These are phyloP conservation scores for Candida wancherniae DNA, from an alignment of 805 yeast species.

Conservation along the genomic window DNA sequence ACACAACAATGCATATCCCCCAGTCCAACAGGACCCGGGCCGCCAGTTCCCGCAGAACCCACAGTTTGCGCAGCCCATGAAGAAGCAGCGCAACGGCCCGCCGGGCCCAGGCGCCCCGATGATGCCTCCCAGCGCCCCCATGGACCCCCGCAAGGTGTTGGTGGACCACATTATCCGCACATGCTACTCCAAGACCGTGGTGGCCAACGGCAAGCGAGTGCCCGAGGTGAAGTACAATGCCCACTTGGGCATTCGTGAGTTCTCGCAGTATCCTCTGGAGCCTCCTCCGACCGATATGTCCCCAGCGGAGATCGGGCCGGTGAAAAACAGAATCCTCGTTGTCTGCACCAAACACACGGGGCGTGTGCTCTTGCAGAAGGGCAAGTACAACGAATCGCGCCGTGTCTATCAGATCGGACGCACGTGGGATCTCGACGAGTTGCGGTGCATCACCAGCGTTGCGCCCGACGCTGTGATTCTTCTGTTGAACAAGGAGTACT, in stretches of 20 bases:
- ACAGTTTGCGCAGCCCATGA: slow-evolving; percentile 2
- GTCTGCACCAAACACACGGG: slow-evolving; percentile 63
- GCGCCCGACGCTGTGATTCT: slow-evolving; percentile 55
- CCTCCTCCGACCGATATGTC: slow-evolving; percentile 62
- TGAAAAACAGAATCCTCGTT: slow-evolving; percentile 58
- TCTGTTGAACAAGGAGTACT: slow-evolving; percentile 70
- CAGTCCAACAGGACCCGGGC: neutral
- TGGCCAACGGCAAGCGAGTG: slow-evolving; percentile 14
- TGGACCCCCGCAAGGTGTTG: slow-evolving; percentile 18
- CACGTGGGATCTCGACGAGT: slow-evolving; percentile 81
- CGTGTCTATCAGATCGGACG: slow-evolving; percentile 84
- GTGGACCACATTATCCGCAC: slow-evolving; percentile 33
- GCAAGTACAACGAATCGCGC: slow-evolving; percentile 65
- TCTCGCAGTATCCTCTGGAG: slow-evolving; percentile 59
- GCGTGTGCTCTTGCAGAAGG: slow-evolving; percentile 73
- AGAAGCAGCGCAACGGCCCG: slow-evolving; percentile 7
- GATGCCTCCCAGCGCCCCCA: neutral
- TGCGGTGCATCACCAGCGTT: slow-evolving; percentile 49
- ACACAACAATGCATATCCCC: slow-evolving; percentile 1
- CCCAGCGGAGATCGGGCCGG: slow-evolving; percentile 28
- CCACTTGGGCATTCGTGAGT: slow-evolving; percentile 73
- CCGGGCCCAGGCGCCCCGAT: slow-evolving; percentile 1
- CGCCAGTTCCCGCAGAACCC: no score
- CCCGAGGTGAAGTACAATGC: slow-evolving; percentile 53
- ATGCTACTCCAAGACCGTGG: slow-evolving; percentile 31